Evolutionary conservation across 768 basidiomycete species (phyloP).

Genomic region (Termitomyces sp.): DNA sequence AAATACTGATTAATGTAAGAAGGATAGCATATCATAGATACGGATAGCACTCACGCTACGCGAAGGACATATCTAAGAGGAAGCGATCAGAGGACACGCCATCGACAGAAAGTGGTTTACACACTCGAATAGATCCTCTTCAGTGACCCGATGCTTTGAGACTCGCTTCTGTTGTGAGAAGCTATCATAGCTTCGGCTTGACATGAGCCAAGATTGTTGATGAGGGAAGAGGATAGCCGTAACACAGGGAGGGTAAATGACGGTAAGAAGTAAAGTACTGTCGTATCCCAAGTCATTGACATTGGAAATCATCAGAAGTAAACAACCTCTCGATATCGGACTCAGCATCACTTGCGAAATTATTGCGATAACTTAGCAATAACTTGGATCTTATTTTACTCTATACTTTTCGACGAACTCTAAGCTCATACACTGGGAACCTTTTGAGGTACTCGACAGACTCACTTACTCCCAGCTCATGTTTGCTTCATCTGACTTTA

Average conservation of each 20-base stretch:
- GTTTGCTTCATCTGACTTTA: too few species aligned
- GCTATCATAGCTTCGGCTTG: constrained; percentile 74
- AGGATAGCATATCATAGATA: neutral
- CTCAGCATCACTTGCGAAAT: too few species aligned
- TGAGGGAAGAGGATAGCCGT: neutral
- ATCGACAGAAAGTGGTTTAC: constrained; percentile 15
- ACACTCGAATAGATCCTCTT: constrained; percentile 86
- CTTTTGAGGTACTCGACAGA: too few species aligned
- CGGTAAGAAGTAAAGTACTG: neutral
- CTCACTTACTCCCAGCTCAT: too few species aligned
- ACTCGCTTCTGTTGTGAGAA: constrained; percentile 67
- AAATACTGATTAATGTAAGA: constrained; percentile 43
- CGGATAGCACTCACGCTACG: constrained; percentile 59
- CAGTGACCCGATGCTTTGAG: constrained; percentile 63
- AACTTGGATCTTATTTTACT: too few species aligned
- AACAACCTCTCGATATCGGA: neutral
- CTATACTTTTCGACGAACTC: too few species aligned
- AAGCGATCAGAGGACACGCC: constrained; percentile 8
- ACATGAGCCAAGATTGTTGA: constrained; percentile 40
- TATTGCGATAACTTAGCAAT: too few species aligned
- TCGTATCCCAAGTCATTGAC: neutral
- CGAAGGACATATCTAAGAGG: constrained; percentile 69
- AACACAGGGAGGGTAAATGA: constrained; percentile 2
- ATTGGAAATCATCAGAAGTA: constrained; percentile 10
- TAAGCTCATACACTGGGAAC: too few species aligned